Percentiles rank a stretch among this genome's conserved stretches.
Conservation (phyloP, 225 moss, liverwort and hornwort species). For the Marchantia paleacea region DNA sequence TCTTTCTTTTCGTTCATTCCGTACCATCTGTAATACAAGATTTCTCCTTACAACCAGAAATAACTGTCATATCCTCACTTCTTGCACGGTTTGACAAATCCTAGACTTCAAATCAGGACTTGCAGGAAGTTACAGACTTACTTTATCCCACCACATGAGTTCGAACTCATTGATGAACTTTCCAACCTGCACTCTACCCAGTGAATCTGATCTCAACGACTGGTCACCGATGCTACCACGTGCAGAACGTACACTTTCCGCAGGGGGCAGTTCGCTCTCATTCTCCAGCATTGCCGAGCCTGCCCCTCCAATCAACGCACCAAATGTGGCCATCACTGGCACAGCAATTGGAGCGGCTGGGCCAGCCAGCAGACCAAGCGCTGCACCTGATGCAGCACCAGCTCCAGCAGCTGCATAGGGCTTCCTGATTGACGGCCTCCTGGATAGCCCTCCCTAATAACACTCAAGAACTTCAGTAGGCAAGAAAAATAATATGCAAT, state of each 20-base stretch:
- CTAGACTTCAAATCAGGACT: not conserved
- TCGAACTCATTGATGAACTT: conserved; percentile 69
- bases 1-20: too few species aligned
- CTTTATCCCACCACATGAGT: conserved; percentile 97
- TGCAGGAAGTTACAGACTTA: conserved; percentile 20
- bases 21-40: too few species aligned
- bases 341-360: conserved; percentile 88
- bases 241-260: conserved; percentile 24
- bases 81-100: not conserved
- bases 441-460: conserved; percentile 65
- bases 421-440: conserved; percentile 81
- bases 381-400: conserved; percentile 85
- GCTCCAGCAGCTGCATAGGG: conserved; percentile 96
- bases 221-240: conserved; percentile 27
- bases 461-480: conserved; percentile 21
- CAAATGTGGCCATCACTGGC: conserved; percentile 96
- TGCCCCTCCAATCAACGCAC: conserved; percentile 86
- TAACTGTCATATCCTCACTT: too few species aligned
- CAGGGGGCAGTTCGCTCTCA: conserved; percentile 52
- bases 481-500: not conserved
- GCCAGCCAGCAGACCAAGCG: conserved; percentile 81
- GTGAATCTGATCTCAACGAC: conserved; percentile 25
- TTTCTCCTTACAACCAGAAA: too few species aligned
- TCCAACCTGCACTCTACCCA: conserved; percentile 60
- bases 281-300: conserved; percentile 76